Base-by-base conservation (phyloP, 208 protist genomes). In the Leishmania tarentolae region DNA sequence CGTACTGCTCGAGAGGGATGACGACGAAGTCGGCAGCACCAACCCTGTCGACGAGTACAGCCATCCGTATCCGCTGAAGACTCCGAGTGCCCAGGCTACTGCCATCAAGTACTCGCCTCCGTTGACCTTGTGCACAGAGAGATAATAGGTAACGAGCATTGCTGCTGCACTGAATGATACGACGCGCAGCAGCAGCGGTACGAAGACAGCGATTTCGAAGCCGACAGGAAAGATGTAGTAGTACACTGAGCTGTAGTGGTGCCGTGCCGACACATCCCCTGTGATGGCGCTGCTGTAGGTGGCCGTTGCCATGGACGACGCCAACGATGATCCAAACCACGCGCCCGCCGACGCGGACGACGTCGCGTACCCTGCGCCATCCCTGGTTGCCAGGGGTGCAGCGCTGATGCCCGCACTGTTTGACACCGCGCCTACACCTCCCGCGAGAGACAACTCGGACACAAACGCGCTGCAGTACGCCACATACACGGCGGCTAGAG, bases 61-160 rank as follows among this genome's bases (percentile, higher is more conserved):
- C 93, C 91, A 96, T 53, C 83, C 83, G 31, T 76, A 87, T 52
- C 87, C 87, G 82, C 93, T 95, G 75, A 88, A 86, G 9, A 91
- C 84, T 3, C 93, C 93, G 21, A 96, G 66, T 0, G 91, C 66
- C 91, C 93, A 96, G 7, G 93, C 85, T 69, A 93, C 78, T 7
- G 88, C 87, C 78, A 95, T 89, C 44, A 96, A 76, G 73, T 91
- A 90, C 81, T 95, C 93, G 21, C 90, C 93, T 15, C 87, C 87
- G 53, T 88, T 88, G 75, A 87, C 13, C 44, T 79, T 69, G 72
- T 88, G 85, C 24, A 94, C 89, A 53, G 87, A 83, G 31, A 90
- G 47, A 63, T 88, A 87, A 63, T 88, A 94, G 13, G 91, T 94
- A 42, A 80, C 59, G 7, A 83, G 65, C 42, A 91, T 87, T 15